phyloP scores from a whole-genome alignment of 2,329 filamentous ascomycete species.

The Daldinia sp. region DNA sequence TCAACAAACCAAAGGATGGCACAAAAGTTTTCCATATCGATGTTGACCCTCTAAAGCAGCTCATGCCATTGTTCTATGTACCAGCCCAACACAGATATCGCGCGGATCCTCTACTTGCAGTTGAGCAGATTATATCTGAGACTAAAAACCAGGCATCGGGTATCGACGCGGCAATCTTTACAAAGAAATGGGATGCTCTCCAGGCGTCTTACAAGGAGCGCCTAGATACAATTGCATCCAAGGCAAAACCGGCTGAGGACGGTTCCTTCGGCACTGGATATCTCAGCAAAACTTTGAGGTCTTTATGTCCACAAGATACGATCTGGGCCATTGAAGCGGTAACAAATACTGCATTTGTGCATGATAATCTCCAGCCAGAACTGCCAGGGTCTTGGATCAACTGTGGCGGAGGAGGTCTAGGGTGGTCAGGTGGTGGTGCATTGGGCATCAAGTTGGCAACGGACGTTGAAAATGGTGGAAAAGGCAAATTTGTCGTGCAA shows the following conservation, averaged over 20 bases:
- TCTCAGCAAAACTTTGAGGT: constrained; percentile 49
- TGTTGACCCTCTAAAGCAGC: constrained; percentile 71
- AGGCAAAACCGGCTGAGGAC: constrained; percentile 65
- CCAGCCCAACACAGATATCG: constrained; percentile 70
- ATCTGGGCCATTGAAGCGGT: constrained; percentile 81
- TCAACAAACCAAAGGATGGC: constrained; percentile 62
- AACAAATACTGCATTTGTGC: constrained; percentile 71
- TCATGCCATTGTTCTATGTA: constrained; percentile 79
- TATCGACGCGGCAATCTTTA: constrained; percentile 49
- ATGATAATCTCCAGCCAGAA: constrained; percentile 72
- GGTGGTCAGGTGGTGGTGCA: constrained; percentile 61
- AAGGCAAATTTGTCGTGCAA: constrained; percentile 61
- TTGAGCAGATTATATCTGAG: constrained; percentile 73
- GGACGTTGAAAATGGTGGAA: constrained; percentile 51
- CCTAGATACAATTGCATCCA: constrained; percentile 65
- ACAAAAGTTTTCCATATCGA: constrained; percentile 70
- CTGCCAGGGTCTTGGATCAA: constrained; percentile 61
- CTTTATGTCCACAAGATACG: constrained; percentile 57
- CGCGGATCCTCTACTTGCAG: constrained; percentile 68
- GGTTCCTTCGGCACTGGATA: constrained; percentile 67
- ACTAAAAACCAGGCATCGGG: constrained; percentile 54
- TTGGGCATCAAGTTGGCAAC: constrained; percentile 60
- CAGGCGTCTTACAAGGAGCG: constrained; percentile 65
- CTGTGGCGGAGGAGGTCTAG: constrained; percentile 61
- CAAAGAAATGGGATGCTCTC: constrained; percentile 61